These are phyloP conservation scores for Carpinus viminea DNA, from an alignment of 306 rosid genomes.

Conservation along the genomic window DNA sequence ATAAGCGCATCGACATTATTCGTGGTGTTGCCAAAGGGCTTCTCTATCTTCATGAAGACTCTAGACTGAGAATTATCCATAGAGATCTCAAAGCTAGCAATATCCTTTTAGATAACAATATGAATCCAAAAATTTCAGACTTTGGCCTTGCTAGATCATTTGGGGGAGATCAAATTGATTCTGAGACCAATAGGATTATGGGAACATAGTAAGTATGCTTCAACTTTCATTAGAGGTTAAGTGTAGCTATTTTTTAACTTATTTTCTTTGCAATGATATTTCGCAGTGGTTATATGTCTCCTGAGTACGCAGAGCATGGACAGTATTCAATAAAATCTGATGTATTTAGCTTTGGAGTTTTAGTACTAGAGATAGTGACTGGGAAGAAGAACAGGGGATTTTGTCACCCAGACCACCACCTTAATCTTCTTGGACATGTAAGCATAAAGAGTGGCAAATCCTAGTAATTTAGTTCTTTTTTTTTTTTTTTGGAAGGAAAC, in stretches of 20 bases:
- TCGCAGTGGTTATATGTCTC: slow-evolving; percentile 54
- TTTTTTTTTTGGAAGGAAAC: no score
- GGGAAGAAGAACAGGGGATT: slow-evolving; percentile 52
- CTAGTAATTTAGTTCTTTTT: not conserved
- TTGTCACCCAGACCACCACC: slow-evolving; percentile 24
- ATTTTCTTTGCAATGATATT: not conserved
- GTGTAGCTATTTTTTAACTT: not conserved
- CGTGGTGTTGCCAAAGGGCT: slow-evolving; percentile 29
- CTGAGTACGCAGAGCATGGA: slow-evolving; percentile 43
- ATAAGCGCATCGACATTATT: slow-evolving; percentile 28
- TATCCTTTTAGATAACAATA: slow-evolving; percentile 45
- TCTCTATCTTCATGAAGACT: slow-evolving; percentile 37
- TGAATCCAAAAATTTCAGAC: slow-evolving; percentile 65
- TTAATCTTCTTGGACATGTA: slow-evolving; percentile 56
- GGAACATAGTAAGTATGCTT: slow-evolving; percentile 55
- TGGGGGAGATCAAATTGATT: slow-evolving; percentile 47
- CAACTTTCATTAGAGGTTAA: not conserved
- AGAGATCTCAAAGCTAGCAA: slow-evolving; percentile 57
- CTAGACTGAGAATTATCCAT: slow-evolving; percentile 33
- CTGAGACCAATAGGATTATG: slow-evolving; percentile 40
- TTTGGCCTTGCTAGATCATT: slow-evolving; percentile 55
- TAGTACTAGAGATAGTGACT: slow-evolving; percentile 48
- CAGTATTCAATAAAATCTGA: slow-evolving; percentile 43
- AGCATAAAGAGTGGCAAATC: not conserved
- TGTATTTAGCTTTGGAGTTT: slow-evolving; percentile 53